phyloP scores from a whole-genome alignment of 768 basidiomycete species.

The Lanmaoa rubissima region DNA sequence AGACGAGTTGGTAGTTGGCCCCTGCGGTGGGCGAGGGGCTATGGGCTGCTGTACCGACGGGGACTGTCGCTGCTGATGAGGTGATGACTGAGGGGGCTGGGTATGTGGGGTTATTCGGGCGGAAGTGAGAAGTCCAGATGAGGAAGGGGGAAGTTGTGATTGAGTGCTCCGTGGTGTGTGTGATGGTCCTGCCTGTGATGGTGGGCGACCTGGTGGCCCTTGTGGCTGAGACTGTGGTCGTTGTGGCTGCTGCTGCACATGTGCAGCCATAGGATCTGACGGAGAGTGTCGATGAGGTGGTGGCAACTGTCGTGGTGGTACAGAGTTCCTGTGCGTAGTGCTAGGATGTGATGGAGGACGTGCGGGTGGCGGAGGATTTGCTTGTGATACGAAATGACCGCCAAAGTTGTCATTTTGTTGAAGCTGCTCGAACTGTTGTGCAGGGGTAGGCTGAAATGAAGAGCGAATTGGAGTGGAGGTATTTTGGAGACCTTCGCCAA shows the following conservation, averaged over 20 bases:
- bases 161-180: conserved; percentile 46
- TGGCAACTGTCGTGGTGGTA: conserved; percentile 33
- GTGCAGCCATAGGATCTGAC: conserved; percentile 44
- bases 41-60: conserved; percentile 37
- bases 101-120: conserved; percentile 37
- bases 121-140: conserved; percentile 26
- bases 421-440: conserved; percentile 63
- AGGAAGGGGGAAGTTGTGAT: conserved; percentile 34
- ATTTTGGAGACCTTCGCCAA: conserved; percentile 38
- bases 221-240: conserved; percentile 65
- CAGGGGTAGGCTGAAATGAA: conserved; percentile 55
- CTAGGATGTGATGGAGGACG: conserved; percentile 46
- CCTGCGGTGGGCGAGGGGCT: conserved; percentile 36
- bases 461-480: conserved; percentile 38
- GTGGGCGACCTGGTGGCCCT: conserved; percentile 45
- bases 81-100: conserved; percentile 33
- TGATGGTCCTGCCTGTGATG: conserved; percentile 47
- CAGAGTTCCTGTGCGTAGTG: conserved; percentile 29
- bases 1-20: conserved; percentile 23
- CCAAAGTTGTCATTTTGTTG: conserved; percentile 37
- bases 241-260: conserved; percentile 39
- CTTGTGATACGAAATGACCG: conserved; percentile 37
- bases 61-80: conserved; percentile 33
- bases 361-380: conserved; percentile 38
- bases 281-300: conserved; percentile 46